Evolutionary conservation across 2,329 filamentous ascomycete genomes (phyloP).

Genomic region (Phialocephala subalpina): DNA sequence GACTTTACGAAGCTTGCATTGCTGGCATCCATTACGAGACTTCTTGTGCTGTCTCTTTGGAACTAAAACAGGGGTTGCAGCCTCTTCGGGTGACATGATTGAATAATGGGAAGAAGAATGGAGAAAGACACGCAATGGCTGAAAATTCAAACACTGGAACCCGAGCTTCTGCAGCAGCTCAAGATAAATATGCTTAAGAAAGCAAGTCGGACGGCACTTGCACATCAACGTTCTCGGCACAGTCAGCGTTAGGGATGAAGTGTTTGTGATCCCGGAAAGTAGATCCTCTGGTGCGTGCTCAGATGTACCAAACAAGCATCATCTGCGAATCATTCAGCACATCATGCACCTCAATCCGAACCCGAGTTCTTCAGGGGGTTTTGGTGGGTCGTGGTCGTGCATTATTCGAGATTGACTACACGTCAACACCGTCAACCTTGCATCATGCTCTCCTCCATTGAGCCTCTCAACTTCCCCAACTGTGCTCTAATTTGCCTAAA

Average conservation of each 20-base stretch:
- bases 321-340: background rate
- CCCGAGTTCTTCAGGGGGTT: too few species aligned
- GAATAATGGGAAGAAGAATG: background rate
- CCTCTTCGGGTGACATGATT: background rate
- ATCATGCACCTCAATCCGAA: background rate
- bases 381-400: too few species aligned
- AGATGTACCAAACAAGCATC: background rate
- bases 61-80: slow-evolving; percentile 3
- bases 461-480: too few species aligned
- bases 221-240: background rate
- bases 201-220: background rate
- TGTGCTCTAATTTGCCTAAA: too few species aligned
- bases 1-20: slow-evolving; percentile 19
- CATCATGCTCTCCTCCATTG: too few species aligned
- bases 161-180: background rate
- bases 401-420: too few species aligned
- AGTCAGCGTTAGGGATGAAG: background rate
- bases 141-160: background rate
- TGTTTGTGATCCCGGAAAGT: background rate
- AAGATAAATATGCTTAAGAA: too few species aligned
- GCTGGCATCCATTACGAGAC: slow-evolving; percentile 17
- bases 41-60: slow-evolving; percentile 19
- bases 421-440: too few species aligned
- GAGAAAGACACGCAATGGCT: background rate
- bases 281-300: background rate